Evolutionary conservation across 495 filamentous ascomycete species (phyloP).

Genomic region (Penicillium goetzii): DNA sequence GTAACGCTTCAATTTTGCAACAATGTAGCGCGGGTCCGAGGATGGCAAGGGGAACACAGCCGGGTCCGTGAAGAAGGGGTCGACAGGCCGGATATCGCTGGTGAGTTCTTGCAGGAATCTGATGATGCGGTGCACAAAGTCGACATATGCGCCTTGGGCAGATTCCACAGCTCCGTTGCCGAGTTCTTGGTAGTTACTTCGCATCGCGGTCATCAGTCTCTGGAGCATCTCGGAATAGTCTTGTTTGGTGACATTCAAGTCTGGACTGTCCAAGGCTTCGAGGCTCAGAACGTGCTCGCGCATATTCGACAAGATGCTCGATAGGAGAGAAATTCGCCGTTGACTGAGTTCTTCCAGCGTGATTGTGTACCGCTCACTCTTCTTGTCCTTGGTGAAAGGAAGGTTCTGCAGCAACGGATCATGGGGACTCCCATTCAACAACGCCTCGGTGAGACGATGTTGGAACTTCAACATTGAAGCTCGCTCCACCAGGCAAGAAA

Average conservation of each 20-base stretch:
- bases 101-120: conserved; percentile 68
- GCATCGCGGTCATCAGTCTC: conserved; percentile 68
- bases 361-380: conserved; percentile 50
- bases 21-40: conserved; percentile 68
- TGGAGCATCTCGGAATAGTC: conserved; percentile 61
- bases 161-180: conserved; percentile 40
- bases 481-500: conserved; percentile 66
- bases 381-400: conserved; percentile 57
- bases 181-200: conserved; percentile 66
- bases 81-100: conserved; percentile 62
- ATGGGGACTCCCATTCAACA: conserved; percentile 53
- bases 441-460: conserved; percentile 58
- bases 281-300: conserved; percentile 53
- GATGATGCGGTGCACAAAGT: conserved; percentile 68
- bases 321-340: conserved; percentile 63
- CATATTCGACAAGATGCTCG: conserved; percentile 68
- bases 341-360: conserved; percentile 57
- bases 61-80: conserved; percentile 70
- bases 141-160: conserved; percentile 61
- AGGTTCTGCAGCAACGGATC: conserved; percentile 63
- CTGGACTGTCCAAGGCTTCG: conserved; percentile 31
- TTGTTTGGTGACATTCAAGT: conserved; percentile 44
- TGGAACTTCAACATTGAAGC: conserved; percentile 70
- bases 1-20: conserved; percentile 67
- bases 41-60: conserved; percentile 66